Evolutionary conservation across 1,284 basidiomycete species (phyloP).

Genomic region (Inonotus obliquus): DNA sequence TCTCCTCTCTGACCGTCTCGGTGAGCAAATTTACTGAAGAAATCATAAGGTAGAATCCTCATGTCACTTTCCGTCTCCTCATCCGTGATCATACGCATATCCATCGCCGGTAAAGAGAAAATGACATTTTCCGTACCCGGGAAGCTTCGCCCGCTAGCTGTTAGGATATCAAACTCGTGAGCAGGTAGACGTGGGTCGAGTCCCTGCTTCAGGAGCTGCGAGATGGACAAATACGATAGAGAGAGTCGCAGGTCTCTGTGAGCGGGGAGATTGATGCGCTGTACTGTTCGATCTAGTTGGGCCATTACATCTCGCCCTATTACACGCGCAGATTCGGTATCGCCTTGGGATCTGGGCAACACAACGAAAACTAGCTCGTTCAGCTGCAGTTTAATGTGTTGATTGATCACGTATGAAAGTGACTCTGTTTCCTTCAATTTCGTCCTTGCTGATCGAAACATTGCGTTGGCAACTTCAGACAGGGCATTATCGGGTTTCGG

Average conservation of each 20-base stretch:
- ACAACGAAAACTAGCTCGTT: constrained; percentile 59
- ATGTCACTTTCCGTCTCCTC: constrained; percentile 40
- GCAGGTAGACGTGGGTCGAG: constrained; percentile 27
- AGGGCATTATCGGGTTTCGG: constrained; percentile 73
- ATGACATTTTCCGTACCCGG: constrained; percentile 64
- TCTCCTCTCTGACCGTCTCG: constrained; percentile 51
- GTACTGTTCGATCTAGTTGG: constrained; percentile 56
- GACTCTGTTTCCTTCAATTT: constrained; percentile 61
- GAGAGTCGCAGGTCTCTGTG: constrained; percentile 62
- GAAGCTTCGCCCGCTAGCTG: constrained; percentile 33
- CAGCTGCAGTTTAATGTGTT: constrained; percentile 68
- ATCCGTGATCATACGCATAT: constrained; percentile 70
- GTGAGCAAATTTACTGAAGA: constrained; percentile 63
- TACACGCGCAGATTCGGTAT: constrained; percentile 70
- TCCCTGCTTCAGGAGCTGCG: constrained; percentile 59
- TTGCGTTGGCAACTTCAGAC: constrained; percentile 78
- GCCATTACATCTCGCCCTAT: constrained; percentile 61
- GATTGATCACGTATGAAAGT: constrained; percentile 57
- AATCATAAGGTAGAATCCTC: constrained; percentile 58
- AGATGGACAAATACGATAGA: constrained; percentile 71
- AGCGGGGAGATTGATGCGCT: constrained; percentile 42
- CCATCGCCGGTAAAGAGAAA: constrained; percentile 74
- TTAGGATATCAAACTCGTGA: constrained; percentile 15
- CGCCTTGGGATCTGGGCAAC: constrained; percentile 71
- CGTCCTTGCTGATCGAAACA: constrained; percentile 68